Percentiles rank a stretch among this genome's conserved stretches.
Conservation (phyloP, 139 green algal species). For the Eudorina sp. region DNA sequence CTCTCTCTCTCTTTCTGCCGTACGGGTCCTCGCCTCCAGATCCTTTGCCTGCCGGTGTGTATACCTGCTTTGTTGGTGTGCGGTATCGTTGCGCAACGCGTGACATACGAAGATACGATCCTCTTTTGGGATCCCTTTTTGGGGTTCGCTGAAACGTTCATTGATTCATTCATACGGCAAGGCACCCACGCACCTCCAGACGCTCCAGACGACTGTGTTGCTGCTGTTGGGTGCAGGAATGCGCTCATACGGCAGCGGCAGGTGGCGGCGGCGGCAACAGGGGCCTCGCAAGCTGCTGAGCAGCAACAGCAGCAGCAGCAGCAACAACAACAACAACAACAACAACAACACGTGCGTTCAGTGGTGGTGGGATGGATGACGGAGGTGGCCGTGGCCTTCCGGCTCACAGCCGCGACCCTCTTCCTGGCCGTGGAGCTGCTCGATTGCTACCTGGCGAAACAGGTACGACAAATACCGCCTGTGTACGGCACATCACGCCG, state of each 20-base stretch:
- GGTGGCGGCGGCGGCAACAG: neutral
- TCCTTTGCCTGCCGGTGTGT: too few species aligned
- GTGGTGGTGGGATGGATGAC: constrained; percentile 69
- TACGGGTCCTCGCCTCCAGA: too few species aligned
- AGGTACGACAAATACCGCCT: neutral
- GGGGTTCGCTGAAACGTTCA: too few species aligned
- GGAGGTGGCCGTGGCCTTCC: constrained; percentile 63
- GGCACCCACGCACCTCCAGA: too few species aligned
- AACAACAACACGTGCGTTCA: constrained; percentile 48
- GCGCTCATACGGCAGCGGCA: neutral
- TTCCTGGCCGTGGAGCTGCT: constrained; percentile 57
- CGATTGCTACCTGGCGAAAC: constrained; percentile 67
- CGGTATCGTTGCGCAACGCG: too few species aligned
- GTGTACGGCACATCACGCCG: too few species aligned
- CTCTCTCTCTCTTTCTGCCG: too few species aligned
- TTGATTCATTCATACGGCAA: too few species aligned
- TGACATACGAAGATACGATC: too few species aligned
- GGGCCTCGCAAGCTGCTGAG: neutral
- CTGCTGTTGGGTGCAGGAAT: neutral
- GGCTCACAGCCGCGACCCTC: constrained; percentile 70
- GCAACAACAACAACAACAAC: neutral
- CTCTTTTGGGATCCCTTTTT: too few species aligned
- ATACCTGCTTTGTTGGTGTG: too few species aligned
- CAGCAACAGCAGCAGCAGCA: neutral
- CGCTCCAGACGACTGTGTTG: too few species aligned